These are phyloP conservation scores for Arthrobotrys conoides DNA, from an alignment of 2,329 filamentous ascomycete genomes.

Conservation along the genomic window DNA sequence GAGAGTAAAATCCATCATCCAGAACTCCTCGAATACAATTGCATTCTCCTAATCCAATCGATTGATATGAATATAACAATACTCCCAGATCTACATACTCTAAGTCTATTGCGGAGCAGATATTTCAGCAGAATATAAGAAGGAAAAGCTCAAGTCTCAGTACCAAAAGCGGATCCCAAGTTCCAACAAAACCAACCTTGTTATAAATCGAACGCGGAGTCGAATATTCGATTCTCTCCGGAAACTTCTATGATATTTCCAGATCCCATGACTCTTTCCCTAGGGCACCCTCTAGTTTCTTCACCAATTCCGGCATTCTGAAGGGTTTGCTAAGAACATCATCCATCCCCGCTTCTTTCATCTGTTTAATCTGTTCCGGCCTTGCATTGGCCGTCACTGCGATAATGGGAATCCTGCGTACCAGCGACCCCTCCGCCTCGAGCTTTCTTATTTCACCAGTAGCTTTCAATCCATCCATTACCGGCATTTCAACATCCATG, in stretches of 20 bases:
- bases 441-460: constrained; percentile 78
- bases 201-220: neutral
- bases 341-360: constrained; percentile 80
- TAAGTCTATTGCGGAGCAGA: neutral
- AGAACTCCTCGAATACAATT: no score
- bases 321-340: constrained; percentile 86
- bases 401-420: constrained; percentile 80
- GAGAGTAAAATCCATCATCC: no score
- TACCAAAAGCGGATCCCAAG: constrained; percentile 1
- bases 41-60: no score
- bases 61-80: no score
- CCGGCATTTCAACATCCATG: constrained; percentile 87
- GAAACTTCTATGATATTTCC: constrained; percentile 8
- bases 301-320: constrained; percentile 77
- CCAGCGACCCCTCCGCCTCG: constrained; percentile 74
- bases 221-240: neutral
- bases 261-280: constrained; percentile 9
- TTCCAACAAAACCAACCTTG: constrained; percentile 8
- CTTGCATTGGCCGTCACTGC: constrained; percentile 84
- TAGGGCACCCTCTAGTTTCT: constrained; percentile 75
- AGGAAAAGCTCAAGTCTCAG: neutral
- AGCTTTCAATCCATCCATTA: constrained; percentile 85
- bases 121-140: neutral
- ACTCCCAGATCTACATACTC: no score
- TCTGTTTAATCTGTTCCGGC: constrained; percentile 79